phyloP scores from a whole-genome alignment of 495 filamentous ascomycete species.

The Lichina pygmaea region DNA sequence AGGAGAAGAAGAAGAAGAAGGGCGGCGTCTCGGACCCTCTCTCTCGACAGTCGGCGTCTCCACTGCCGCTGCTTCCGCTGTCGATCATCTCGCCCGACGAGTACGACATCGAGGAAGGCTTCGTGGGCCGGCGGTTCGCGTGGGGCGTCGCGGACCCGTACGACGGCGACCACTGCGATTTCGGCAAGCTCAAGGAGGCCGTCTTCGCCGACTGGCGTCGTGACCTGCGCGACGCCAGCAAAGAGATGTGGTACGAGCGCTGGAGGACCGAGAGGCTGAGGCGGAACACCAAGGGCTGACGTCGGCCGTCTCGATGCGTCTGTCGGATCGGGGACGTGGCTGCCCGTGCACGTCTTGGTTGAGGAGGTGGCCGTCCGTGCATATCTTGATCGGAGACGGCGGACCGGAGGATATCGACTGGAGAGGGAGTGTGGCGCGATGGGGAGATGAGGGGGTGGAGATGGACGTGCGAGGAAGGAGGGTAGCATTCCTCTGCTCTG shows the following conservation, averaged over 20 bases:
- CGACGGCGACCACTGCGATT: constrained; percentile 78
- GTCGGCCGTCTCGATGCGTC: neutral
- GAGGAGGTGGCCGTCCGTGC: no score
- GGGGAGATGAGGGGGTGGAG: no score
- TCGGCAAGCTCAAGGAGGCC: constrained; percentile 65
- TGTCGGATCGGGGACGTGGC: no score
- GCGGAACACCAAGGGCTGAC: constrained; percentile 5
- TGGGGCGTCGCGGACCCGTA: constrained; percentile 94
- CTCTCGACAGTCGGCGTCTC: constrained; percentile 3
- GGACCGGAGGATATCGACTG: no score
- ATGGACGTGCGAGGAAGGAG: no score
- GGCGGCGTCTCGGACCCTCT: neutral
- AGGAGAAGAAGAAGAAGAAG: neutral
- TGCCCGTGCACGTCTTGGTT: no score
- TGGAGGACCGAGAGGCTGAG: constrained; percentile 59
- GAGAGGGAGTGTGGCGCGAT: no score
- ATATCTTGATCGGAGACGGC: no score
- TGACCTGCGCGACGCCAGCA: constrained; percentile 75
- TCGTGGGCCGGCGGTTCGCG: constrained; percentile 61
- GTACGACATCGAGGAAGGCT: constrained; percentile 18
- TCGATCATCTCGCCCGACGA: constrained; percentile 85
- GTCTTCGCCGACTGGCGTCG: constrained; percentile 84
- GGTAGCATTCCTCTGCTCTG: no score
- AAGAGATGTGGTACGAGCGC: constrained; percentile 85
- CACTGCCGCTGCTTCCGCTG: constrained; percentile 35